Evolutionary conservation across 148 eudicot species (phyloP).

Genomic region (Simmondsia chinensis): DNA sequence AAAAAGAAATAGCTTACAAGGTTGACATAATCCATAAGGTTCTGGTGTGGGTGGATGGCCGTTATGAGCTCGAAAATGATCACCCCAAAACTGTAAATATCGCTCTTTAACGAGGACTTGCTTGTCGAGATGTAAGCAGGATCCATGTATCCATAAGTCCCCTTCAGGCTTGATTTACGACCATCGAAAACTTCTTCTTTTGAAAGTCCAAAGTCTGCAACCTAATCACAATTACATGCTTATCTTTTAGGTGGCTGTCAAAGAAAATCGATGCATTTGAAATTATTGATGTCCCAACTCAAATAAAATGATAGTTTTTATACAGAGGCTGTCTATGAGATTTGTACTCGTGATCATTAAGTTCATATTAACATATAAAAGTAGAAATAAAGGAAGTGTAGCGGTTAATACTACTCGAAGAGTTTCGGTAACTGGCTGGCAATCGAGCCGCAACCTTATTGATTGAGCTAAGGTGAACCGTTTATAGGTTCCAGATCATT

Average conservation of each 20-base stretch:
- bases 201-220: conserved; percentile 97
- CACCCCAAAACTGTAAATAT: conserved; percentile 86
- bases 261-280: too few relatives aligned
- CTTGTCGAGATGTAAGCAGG: conserved; percentile 78
- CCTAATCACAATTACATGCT: conserved; percentile 30
- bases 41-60: conserved; percentile 89
- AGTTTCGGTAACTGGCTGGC: too few relatives aligned
- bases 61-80: conserved; percentile 94
- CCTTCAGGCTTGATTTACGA: conserved; percentile 78
- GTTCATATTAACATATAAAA: too few relatives aligned
- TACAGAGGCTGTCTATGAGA: too few relatives aligned
- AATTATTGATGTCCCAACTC: too few relatives aligned
- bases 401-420: too few relatives aligned
- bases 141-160: conserved; percentile 97
- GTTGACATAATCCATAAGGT: conserved; percentile 88
- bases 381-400: too few relatives aligned
- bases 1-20: conserved; percentile 45
- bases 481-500: too few relatives aligned
- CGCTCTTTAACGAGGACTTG: conserved; percentile 76
- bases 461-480: too few relatives aligned
- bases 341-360: too few relatives aligned
- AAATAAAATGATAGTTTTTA: too few relatives aligned
- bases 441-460: too few relatives aligned
- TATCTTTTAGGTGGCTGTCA: neutral
- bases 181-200: conserved; percentile 81